Conservation (phyloP, 1,139 yeast genomes). For the Sugiyamaella castrensis region DNA sequence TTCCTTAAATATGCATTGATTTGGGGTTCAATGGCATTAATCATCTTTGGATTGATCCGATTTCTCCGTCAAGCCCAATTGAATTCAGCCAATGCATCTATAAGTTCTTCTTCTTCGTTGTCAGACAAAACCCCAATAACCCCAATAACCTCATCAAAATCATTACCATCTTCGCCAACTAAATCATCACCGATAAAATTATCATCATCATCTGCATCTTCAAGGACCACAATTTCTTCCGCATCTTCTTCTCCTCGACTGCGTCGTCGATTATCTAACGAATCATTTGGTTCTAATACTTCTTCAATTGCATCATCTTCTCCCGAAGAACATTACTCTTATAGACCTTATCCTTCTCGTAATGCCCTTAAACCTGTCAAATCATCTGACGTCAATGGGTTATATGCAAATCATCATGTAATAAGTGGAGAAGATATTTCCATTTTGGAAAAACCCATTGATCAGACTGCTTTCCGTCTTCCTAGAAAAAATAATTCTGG, state of each 20-base stretch:
- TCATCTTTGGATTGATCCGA: slow-evolving; percentile 24
- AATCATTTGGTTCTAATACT: slow-evolving; percentile 5
- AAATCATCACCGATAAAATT: neutral
- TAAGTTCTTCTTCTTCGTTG: slow-evolving; percentile 15
- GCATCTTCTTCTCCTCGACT: slow-evolving; percentile 6
- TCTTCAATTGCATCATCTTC: slow-evolving; percentile 5
- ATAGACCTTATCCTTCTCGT: slow-evolving; percentile 24
- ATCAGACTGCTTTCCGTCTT: slow-evolving; percentile 20
- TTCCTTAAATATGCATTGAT: slow-evolving; percentile 24
- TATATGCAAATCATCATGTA: slow-evolving; percentile 10
- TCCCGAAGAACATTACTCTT: slow-evolving; percentile 19
- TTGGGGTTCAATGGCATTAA: slow-evolving; percentile 28
- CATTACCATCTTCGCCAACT: slow-evolving; percentile 4
- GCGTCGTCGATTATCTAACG: slow-evolving; percentile 15
- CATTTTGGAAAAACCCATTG: slow-evolving; percentile 22
- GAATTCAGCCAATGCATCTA: neutral
- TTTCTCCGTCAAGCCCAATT: slow-evolving; percentile 12
- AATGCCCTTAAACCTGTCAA: slow-evolving; percentile 7
- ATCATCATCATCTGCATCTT: neutral
- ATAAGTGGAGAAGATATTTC: slow-evolving; percentile 24
- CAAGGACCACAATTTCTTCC: neutral
- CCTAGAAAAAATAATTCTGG: slow-evolving; percentile 9
- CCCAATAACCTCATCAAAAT: neutral
- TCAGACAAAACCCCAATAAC: slow-evolving; percentile 8
- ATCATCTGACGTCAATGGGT: slow-evolving; percentile 1